Percentiles rank a stretch among this genome's conserved stretches.
phyloP scores from a whole-genome alignment of 2,329 filamentous ascomycete genomes.

The Colletotrichum spaethianum region DNA sequence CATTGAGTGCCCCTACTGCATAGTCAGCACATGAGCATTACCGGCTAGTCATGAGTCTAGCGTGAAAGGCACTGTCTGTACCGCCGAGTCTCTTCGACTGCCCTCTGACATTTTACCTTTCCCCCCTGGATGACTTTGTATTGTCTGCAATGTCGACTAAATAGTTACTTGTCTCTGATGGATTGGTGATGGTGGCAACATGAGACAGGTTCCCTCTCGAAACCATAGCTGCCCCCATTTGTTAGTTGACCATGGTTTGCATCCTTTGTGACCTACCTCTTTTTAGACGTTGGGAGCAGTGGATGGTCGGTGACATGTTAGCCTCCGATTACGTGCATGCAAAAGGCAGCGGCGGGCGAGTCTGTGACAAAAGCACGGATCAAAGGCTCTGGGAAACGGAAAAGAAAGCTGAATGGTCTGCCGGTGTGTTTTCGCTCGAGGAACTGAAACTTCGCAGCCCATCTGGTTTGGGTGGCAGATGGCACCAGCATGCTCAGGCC shows the following conservation, averaged over 20 bases:
- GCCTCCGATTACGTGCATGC: constrained; percentile 8
- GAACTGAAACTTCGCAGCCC: constrained; percentile 36
- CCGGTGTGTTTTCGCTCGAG: constrained; percentile 5
- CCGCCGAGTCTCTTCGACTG: constrained; percentile 2
- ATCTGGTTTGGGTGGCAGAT: constrained; percentile 26
- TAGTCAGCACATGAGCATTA: not conserved
- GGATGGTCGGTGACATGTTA: not conserved
- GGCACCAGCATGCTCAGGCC: constrained; percentile 3
- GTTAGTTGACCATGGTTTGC: not conserved
- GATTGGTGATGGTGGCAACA: not conserved
- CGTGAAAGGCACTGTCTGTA: not conserved
- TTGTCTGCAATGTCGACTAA: not conserved
- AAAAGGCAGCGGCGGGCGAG: not conserved
- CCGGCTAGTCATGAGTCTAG: constrained; percentile 3
- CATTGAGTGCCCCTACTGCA: not conserved
- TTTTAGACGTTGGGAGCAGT: not conserved
- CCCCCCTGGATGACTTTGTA: not conserved
- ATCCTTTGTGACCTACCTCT: not conserved
- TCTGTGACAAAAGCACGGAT: constrained; percentile 25
- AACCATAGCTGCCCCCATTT: not conserved
- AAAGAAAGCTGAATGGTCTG: constrained; percentile 22
- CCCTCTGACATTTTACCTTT: constrained; percentile 14
- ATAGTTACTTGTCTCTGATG: not conserved
- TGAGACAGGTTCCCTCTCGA: not conserved
- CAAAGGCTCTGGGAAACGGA: not conserved